A percentile compares a stretch with the other conserved stretches of the same genome.
Conservation (phyloP, 805 yeast genomes). For the Maudiozyma serrabonitensis region DNA sequence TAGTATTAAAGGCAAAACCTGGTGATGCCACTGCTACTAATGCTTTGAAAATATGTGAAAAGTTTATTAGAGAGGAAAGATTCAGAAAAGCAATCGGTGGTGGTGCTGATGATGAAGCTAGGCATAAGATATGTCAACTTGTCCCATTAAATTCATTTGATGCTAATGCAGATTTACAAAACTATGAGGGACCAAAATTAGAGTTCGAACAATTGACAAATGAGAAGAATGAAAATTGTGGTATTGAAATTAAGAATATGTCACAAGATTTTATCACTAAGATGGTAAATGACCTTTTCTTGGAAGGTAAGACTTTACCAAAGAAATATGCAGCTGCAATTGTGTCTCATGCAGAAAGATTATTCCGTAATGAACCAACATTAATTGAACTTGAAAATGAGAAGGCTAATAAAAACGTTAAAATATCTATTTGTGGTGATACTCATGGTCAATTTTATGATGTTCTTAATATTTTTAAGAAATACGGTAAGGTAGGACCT, state of each 20-base stretch:
- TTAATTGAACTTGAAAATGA: constrained; percentile 55
- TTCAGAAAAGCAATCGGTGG: constrained; percentile 82
- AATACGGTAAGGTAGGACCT: constrained; percentile 57
- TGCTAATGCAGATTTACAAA: constrained; percentile 24
- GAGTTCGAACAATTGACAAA: constrained; percentile 22
- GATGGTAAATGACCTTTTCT: constrained; percentile 59
- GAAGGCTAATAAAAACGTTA: constrained; percentile 17
- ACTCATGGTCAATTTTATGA: constrained; percentile 97
- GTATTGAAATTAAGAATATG: constrained; percentile 34
- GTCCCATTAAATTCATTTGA: constrained; percentile 22
- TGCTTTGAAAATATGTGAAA: constrained; percentile 52
- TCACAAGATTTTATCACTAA: constrained; percentile 46
- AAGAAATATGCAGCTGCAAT: constrained; percentile 77
- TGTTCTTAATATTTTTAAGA: constrained; percentile 65
- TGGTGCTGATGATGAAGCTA: constrained; percentile 38
- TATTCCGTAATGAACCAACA: constrained; percentile 59
- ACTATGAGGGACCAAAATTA: constrained; percentile 23
- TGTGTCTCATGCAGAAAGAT: constrained; percentile 55
- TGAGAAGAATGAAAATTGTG: constrained; percentile 19
- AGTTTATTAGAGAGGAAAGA: constrained; percentile 58
- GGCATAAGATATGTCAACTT: constrained; percentile 21
- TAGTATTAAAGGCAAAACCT: constrained; percentile 54
- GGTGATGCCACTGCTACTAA: constrained; percentile 57
- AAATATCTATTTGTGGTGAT: constrained; percentile 87
- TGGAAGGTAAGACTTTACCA: constrained; percentile 65